These are phyloP conservation scores for Pyrenula massariospora DNA, from an alignment of 495 filamentous ascomycete genomes.

Conservation along the genomic window DNA sequence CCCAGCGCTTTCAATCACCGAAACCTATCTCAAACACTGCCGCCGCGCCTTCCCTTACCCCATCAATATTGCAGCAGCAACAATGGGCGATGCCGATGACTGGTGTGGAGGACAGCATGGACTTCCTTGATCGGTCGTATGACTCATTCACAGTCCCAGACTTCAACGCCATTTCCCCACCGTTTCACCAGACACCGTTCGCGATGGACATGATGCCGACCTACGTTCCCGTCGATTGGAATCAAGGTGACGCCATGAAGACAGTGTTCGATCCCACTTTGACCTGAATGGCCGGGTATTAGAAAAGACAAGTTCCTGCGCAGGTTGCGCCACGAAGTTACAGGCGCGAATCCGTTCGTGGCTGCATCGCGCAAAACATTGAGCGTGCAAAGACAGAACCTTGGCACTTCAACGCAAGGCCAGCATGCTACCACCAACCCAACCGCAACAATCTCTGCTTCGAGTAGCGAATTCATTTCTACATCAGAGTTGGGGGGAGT, in stretches of 20 bases:
- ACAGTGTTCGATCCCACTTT: not conserved
- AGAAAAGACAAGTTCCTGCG: too few relatives aligned
- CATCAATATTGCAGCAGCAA: not conserved
- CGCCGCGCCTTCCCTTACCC: not conserved
- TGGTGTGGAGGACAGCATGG: not conserved
- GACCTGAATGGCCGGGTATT: not conserved
- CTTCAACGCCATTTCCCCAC: not conserved
- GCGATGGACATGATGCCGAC: not conserved
- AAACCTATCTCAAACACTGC: not conserved
- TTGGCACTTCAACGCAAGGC: too few relatives aligned
- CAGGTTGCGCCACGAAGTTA: too few relatives aligned
- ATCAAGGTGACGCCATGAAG: not conserved
- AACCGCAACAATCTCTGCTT: too few relatives aligned
- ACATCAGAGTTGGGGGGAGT: too few relatives aligned
- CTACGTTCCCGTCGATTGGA: not conserved
- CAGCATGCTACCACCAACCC: too few relatives aligned
- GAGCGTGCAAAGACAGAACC: too few relatives aligned
- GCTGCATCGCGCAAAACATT: too few relatives aligned
- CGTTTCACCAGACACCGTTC: not conserved
- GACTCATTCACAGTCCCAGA: not conserved
- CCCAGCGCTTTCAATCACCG: not conserved
- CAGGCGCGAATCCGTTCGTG: too few relatives aligned
- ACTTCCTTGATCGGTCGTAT: not conserved
- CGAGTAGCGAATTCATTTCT: too few relatives aligned
- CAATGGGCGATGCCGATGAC: not conserved